These are phyloP conservation scores for Serendipita sp. DNA, from an alignment of 768 basidiomycete species.

Conservation along the genomic window DNA sequence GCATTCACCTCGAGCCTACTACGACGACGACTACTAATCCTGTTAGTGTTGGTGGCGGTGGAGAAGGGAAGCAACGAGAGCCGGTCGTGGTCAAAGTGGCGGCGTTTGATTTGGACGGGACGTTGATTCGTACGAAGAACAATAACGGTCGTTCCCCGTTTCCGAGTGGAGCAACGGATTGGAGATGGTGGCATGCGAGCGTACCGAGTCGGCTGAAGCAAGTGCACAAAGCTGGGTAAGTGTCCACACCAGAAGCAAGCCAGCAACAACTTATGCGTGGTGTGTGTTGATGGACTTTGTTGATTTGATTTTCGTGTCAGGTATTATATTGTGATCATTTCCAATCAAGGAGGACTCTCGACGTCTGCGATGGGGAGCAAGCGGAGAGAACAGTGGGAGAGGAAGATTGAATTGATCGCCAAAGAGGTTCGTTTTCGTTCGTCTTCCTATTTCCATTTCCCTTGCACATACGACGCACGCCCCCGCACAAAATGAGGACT, in stretches of 20 bases:
- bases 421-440: constrained; percentile 21
- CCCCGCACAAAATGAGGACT: not conserved
- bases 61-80: no score
- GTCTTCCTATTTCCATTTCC: not conserved
- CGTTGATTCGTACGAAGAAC: constrained; percentile 38
- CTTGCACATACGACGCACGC: no score
- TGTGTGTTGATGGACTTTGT: no score
- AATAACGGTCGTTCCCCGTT: constrained; percentile 27
- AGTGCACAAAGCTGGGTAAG: constrained; percentile 45
- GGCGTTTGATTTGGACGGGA: constrained; percentile 78
- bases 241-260: no score
- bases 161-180: constrained; percentile 30
- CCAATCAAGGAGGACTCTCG: constrained; percentile 56
- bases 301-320: no score
- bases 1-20: not conserved
- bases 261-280: no score
- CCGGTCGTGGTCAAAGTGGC: no score
- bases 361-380: constrained; percentile 25
- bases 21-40: no score
- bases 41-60: no score
- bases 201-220: constrained; percentile 51
- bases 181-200: constrained; percentile 58
- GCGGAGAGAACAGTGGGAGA: constrained; percentile 44
- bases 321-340: constrained; percentile 57
- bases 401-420: constrained; percentile 57